These are phyloP conservation scores for Euryodendron excelsum DNA, from an alignment of 148 eudicot genomes.

Conservation along the genomic window DNA sequence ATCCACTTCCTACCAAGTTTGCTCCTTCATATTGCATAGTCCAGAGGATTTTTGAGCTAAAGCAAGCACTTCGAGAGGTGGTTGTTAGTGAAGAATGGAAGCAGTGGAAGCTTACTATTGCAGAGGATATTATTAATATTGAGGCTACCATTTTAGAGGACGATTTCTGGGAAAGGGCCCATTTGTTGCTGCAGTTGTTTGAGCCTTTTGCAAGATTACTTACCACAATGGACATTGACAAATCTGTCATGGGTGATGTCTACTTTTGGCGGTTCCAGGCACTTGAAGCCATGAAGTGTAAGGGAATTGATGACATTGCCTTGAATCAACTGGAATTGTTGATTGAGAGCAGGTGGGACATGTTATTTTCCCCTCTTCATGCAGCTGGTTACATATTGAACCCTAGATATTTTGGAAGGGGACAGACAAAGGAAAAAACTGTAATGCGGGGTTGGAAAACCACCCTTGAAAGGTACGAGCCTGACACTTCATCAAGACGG, in stretches of 20 bases:
- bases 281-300: constrained; percentile 38
- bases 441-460: constrained; percentile 53
- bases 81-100: constrained; percentile 46
- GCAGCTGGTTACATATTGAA: constrained; percentile 48
- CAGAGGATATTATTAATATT: constrained; percentile 23
- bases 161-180: constrained; percentile 47
- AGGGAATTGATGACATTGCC: constrained; percentile 40
- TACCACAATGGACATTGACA: constrained; percentile 30
- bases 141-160: constrained; percentile 40
- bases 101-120: constrained; percentile 37
- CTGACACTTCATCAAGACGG: constrained; percentile 31
- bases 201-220: constrained; percentile 43
- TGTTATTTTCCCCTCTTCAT: constrained; percentile 45
- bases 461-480: constrained; percentile 37
- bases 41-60: constrained; percentile 28
- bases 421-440: constrained; percentile 44
- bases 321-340: constrained; percentile 40
- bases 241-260: constrained; percentile 44
- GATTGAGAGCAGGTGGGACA: constrained; percentile 46
- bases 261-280: constrained; percentile 49
- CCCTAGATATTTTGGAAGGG: constrained; percentile 48
- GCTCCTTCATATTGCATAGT: constrained; percentile 43
- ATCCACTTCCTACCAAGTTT: constrained; percentile 29
- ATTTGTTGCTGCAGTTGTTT: constrained; percentile 39
- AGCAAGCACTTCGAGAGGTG: constrained; percentile 32